Evolutionary conservation across 371 early-diverging fungal genomes (phyloP).

Genomic region (Blakeslea trispora): DNA sequence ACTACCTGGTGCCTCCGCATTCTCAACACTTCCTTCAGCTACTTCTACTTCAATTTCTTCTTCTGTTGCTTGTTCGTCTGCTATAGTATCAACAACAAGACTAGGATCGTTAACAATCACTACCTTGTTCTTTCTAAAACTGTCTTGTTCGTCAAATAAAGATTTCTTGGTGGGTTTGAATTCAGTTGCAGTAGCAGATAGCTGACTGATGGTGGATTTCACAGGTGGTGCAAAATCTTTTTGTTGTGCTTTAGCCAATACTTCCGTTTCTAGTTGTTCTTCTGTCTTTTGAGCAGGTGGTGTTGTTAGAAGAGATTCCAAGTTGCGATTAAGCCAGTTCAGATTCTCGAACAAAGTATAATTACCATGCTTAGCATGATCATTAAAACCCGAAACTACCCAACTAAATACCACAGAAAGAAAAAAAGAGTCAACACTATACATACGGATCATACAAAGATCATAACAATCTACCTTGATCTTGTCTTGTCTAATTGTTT

Average conservation of each 20-base stretch:
- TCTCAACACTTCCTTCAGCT: constrained; percentile 4
- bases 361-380: constrained; percentile 37
- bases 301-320: constrained; percentile 28
- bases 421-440: too few relatives aligned
- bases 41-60: constrained; percentile 26
- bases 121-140: constrained; percentile 25
- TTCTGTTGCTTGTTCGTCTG: constrained; percentile 26
- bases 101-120: constrained; percentile 41
- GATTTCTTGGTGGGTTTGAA: constrained; percentile 15
- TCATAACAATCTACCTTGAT: constrained; percentile 2
- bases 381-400: constrained; percentile 54
- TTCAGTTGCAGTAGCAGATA: constrained; percentile 15
- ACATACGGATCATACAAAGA: too few relatives aligned
- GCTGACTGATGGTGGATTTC: constrained; percentile 1
- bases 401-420: constrained; percentile 24
- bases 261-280: constrained; percentile 17
- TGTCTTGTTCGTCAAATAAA: constrained; percentile 26
- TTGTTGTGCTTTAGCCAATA: constrained; percentile 18
- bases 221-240: constrained; percentile 14
- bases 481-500: constrained; percentile 41
- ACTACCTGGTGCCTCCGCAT: constrained; percentile 13
- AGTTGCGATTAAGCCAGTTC: constrained; percentile 69
- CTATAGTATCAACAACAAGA: constrained; percentile 2
- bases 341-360: constrained; percentile 55
- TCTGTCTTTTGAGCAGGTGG: constrained; percentile 23